These are phyloP conservation scores for Escallonia rubra DNA, from an alignment of 129 eudicot species.

Conservation along the genomic window DNA sequence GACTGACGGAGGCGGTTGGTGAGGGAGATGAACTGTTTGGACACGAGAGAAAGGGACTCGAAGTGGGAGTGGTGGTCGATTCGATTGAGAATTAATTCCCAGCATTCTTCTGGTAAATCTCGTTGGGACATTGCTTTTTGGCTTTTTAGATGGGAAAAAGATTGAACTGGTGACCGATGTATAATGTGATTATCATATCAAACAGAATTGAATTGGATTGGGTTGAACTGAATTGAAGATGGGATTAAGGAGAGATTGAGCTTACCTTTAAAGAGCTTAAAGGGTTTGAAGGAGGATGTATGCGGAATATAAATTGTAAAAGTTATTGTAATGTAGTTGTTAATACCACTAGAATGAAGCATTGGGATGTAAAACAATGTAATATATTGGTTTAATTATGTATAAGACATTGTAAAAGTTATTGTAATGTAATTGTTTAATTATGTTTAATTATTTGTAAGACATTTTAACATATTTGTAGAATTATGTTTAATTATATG, in stretches of 20 bases:
- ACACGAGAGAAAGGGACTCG: conserved; percentile 39
- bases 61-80: conserved; percentile 40
- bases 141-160: not conserved
- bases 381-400: too few relatives aligned
- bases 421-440: too few relatives aligned
- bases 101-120: conserved; percentile 42
- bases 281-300: not conserved
- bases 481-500: too few relatives aligned
- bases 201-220: not conserved
- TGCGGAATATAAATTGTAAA: too few relatives aligned
- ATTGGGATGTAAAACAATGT: too few relatives aligned
- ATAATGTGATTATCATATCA: not conserved
- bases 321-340: too few relatives aligned
- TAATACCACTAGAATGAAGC: too few relatives aligned
- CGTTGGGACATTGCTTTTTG: too few relatives aligned
- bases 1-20: conserved; percentile 38
- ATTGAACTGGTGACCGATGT: not conserved
- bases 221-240: not conserved
- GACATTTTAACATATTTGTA: too few relatives aligned
- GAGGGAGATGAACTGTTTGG: conserved; percentile 34
- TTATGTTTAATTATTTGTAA: too few relatives aligned
- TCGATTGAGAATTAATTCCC: conserved; percentile 34
- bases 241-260: conserved; percentile 1
- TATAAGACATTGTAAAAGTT: too few relatives aligned
- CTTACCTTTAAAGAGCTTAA: not conserved